Base-by-base conservation (phyloP, 2,329 filamentous ascomycete species). In the Aspergillus unguis region DNA sequence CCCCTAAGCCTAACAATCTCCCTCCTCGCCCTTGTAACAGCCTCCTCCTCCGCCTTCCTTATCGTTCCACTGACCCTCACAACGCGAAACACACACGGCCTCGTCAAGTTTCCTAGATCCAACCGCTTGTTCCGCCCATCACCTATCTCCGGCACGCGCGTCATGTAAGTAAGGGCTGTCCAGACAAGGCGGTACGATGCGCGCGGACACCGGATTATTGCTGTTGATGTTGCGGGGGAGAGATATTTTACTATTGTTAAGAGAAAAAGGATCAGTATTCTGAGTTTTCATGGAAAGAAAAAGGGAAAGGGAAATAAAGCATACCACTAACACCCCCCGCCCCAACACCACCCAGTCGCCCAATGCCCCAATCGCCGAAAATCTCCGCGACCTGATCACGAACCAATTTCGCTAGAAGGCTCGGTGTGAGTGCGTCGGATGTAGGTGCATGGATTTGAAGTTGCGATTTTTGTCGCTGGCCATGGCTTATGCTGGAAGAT, bases 51-150 rank as follows among this genome's bases (percentile, higher is more conserved):
- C 2, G 85, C 87, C 71, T 95, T 96, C 62, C 86, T 86, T 65
- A 99, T 96, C 3, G 94, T 99, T 11, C 92, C 94, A 59, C 89
- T 94, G 10, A 96, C 90, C 56, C 89, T 82, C 5, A 95, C 83
- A 10, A 99, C 91, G 42, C 86, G 85, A 57, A 95, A 88, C 1
- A 92, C 86, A 64, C 92, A 95, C 0, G 82, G 78, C 7, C 64
- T 59, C 29, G 63, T 64, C 17, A 60, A 53, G 6, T 40, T 32
- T 5, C 57, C 61, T 7, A 48, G 50, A 47, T 57, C 64, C 17
- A 59, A 44, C 17, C 62, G 56, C 52, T 59, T 65, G 43, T 3
- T 23, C 25, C 35, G 7, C 36, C 26, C 51, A 4, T 23, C 52
- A 11, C 2, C 25, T 25, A n/a, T 48, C n/a, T 79, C 75, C 1